phyloP scores from a whole-genome alignment of 2,329 filamentous ascomycete genomes.

The Pseudogymnoascus sp. region DNA sequence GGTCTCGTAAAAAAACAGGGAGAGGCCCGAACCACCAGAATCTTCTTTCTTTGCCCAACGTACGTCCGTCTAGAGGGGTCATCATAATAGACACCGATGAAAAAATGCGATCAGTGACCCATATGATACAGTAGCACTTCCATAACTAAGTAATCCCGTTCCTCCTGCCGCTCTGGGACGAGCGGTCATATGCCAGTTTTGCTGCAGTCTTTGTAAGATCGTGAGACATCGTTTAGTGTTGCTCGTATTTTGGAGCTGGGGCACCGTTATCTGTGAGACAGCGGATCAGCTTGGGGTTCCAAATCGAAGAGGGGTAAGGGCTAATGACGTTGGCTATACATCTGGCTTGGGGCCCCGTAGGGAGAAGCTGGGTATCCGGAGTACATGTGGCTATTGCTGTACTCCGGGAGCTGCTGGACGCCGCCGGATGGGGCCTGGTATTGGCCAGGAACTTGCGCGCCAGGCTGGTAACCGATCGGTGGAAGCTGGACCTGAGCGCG shows the following conservation, averaged over 20 bases:
- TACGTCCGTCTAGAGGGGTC: slow-evolving; percentile 18
- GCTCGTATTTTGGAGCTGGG: slow-evolving; percentile 28
- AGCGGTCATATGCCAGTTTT: neutral
- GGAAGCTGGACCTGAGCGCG: slow-evolving; percentile 60
- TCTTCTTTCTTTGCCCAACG: slow-evolving; percentile 26
- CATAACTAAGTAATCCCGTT: slow-evolving; percentile 17
- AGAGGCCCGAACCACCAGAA: slow-evolving; percentile 29
- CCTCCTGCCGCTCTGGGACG: slow-evolving; percentile 11
- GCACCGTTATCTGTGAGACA: slow-evolving; percentile 25
- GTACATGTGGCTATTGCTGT: slow-evolving; percentile 49
- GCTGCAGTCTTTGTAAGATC: neutral
- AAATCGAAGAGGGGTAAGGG: slow-evolving; percentile 18
- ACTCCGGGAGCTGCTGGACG: slow-evolving; percentile 52
- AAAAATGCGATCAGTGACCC: slow-evolving; percentile 28
- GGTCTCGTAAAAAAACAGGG: slow-evolving; percentile 12
- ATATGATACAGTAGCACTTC: slow-evolving; percentile 30
- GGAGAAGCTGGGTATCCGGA: slow-evolving; percentile 53
- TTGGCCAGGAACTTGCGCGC: slow-evolving; percentile 49
- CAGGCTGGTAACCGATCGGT: slow-evolving; percentile 66
- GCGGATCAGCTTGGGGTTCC: slow-evolving; percentile 21
- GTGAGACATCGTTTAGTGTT: slow-evolving; percentile 18
- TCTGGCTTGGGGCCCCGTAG: slow-evolving; percentile 45
- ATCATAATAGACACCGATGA: slow-evolving; percentile 22
- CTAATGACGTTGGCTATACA: slow-evolving; percentile 53
- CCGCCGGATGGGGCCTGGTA: slow-evolving; percentile 58